Evolutionary conservation across 192 early-diverging fungal genomes (phyloP).

Genomic region (Podila epicladia): DNA sequence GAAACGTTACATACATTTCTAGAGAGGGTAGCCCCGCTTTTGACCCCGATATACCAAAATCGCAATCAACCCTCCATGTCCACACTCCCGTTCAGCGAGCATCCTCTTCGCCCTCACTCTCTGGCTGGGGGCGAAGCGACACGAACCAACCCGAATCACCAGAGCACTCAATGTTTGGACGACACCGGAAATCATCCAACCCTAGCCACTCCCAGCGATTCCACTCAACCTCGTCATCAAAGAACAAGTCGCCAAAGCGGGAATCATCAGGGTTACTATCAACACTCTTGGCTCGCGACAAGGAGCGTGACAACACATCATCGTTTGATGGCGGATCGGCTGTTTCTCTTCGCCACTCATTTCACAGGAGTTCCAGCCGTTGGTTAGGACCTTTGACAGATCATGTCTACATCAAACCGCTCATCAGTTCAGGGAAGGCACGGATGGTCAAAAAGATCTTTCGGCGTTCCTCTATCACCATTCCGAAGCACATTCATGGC

Average conservation of each 20-base stretch:
- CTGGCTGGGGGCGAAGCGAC: neutral
- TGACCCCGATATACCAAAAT: neutral
- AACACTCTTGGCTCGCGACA: conserved; percentile 23
- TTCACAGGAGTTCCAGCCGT: conserved; percentile 18
- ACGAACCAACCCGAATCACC: neutral
- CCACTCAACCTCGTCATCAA: neutral
- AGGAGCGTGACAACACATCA: conserved; percentile 1
- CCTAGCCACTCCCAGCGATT: neutral
- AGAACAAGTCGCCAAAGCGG: neutral
- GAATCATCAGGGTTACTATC: conserved; percentile 24
- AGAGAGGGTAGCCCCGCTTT: neutral
- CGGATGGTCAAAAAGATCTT: conserved; percentile 47
- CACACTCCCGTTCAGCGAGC: conserved; percentile 9
- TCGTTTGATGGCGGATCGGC: conserved; percentile 5
- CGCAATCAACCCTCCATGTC: conserved; percentile 2
- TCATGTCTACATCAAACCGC: conserved; percentile 35
- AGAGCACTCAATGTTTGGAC: neutral
- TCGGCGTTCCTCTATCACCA: conserved; percentile 22
- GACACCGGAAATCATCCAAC: conserved; percentile 13
- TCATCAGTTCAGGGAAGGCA: conserved; percentile 32
- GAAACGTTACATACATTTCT: neutral
- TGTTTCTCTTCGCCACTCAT: neutral
- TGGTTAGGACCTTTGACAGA: conserved; percentile 40
- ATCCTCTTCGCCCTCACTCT: conserved; percentile 28
- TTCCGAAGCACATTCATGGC: conserved; percentile 17